phyloP scores from a whole-genome alignment of 2,329 filamentous ascomycete genomes.

The Penicillium digitatum region DNA sequence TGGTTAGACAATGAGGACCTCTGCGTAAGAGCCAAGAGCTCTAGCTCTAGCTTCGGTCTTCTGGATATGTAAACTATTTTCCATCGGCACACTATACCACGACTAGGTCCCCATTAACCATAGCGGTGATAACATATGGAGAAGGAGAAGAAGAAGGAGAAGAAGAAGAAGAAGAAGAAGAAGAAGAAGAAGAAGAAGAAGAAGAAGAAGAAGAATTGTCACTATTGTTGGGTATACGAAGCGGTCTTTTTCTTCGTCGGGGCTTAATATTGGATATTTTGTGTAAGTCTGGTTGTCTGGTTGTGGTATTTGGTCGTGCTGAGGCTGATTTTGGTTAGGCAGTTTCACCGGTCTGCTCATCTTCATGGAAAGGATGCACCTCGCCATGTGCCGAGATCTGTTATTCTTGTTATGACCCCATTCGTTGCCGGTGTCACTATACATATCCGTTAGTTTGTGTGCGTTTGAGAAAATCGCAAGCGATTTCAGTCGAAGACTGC shows the following conservation, averaged over 20 bases:
- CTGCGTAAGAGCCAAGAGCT: background rate
- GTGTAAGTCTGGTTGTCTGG: background rate
- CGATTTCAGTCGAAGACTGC: conserved; percentile 39
- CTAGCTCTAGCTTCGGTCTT: background rate
- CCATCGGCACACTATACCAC: background rate
- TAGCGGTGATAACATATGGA: background rate
- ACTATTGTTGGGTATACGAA: background rate
- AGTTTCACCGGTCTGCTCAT: conserved; percentile 48
- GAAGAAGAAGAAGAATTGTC: too few species aligned
- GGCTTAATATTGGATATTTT: background rate
- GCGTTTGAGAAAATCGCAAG: conserved; percentile 44
- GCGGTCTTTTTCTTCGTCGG: background rate
- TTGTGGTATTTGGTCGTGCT: background rate
- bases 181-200: too few species aligned
- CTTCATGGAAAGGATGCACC: conserved; percentile 28
- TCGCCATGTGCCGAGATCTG: conserved; percentile 1
- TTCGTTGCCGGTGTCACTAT: conserved; percentile 36
- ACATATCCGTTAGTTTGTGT: conserved; percentile 45
- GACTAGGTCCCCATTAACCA: background rate
- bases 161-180: too few species aligned
- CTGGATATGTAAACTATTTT: background rate
- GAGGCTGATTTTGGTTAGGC: conserved; percentile 16
- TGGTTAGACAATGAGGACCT: background rate
- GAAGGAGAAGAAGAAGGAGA: background rate
- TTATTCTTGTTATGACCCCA: conserved; percentile 37